Evolutionary conservation across 495 filamentous ascomycete genomes (phyloP).

Genomic region (Penicillium antarcticum): DNA sequence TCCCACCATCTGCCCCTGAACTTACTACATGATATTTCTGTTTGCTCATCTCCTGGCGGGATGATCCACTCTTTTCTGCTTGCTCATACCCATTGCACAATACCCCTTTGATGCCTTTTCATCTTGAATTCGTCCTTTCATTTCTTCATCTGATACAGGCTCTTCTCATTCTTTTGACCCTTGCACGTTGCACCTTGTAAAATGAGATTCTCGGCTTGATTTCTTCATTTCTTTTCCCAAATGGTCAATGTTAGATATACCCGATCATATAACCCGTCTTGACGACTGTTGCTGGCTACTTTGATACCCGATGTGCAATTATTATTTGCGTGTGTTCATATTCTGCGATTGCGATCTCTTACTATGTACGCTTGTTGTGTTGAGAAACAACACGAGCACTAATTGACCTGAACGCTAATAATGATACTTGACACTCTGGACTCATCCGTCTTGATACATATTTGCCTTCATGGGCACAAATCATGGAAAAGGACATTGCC

Average conservation of each 20-base stretch:
- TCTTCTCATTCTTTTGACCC: slow-evolving; percentile 2
- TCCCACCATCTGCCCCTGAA: background rate
- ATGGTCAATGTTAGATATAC: slow-evolving; percentile 1
- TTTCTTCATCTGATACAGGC: slow-evolving; percentile 8
- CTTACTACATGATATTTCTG: slow-evolving; percentile 3
- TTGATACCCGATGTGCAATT: slow-evolving; percentile 26
- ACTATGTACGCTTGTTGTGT: background rate
- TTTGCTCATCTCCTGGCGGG: slow-evolving; percentile 26
- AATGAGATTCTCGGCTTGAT: slow-evolving; percentile 4
- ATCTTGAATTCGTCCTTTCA: background rate
- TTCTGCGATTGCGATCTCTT: background rate
- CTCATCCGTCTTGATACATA: too few relatives aligned
- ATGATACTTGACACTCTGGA: background rate
- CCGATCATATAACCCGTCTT: slow-evolving; percentile 1
- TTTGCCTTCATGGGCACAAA: background rate
- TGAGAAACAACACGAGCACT: background rate
- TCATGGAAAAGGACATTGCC: slow-evolving; percentile 48
- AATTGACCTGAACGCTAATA: background rate
- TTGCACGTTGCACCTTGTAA: slow-evolving; percentile 2
- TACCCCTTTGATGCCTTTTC: slow-evolving; percentile 18
- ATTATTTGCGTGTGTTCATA: slow-evolving; percentile 1
- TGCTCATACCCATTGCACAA: slow-evolving; percentile 18
- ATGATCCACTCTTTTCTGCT: slow-evolving; percentile 8
- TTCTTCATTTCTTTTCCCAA: slow-evolving; percentile 2
- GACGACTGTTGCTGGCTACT: slow-evolving; percentile 6